These are phyloP conservation scores for Gossypium herbaceum DNA, from an alignment of 345 rosid species.

Conservation along the genomic window DNA sequence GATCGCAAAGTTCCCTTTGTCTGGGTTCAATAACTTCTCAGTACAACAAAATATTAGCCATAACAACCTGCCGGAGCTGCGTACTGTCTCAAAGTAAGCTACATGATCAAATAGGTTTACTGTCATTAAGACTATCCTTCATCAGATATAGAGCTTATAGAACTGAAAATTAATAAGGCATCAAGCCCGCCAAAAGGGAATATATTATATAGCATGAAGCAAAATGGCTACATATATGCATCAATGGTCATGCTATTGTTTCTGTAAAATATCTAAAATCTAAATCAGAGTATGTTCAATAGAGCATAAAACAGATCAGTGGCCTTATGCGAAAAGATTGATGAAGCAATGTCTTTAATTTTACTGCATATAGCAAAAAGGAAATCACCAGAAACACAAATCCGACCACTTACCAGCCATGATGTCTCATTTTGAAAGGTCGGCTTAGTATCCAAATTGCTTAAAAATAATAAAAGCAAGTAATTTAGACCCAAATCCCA, in stretches of 20 bases:
- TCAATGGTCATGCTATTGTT: background rate
- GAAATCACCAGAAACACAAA: constrained; percentile 1
- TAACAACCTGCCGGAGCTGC: background rate
- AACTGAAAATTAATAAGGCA: background rate
- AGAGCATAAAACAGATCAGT: background rate
- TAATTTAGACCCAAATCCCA: background rate
- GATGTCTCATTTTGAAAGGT: constrained; percentile 86
- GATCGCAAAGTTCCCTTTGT: constrained; percentile 24
- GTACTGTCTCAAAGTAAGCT: background rate
- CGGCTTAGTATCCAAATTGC: constrained; percentile 78
- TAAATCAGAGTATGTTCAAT: background rate
- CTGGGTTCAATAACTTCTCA: constrained; percentile 36
- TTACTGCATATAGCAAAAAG: background rate
- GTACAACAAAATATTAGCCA: background rate
- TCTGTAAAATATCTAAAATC: background rate
- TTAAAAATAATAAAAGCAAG: background rate
- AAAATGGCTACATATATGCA: constrained; percentile 1
- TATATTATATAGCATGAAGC: background rate
- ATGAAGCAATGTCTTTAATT: background rate
- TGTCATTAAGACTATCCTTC: background rate
- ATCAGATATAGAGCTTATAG: background rate
- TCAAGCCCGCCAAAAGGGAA: background rate
- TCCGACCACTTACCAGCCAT: constrained; percentile 65
- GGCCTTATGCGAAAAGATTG: background rate
- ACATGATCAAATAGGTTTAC: background rate